A percentile compares a stretch with the other conserved stretches of the same genome.
These are phyloP conservation scores for Asterella californica DNA, from an alignment of 225 moss, liverwort and hornwort genomes.

Conservation along the genomic window DNA sequence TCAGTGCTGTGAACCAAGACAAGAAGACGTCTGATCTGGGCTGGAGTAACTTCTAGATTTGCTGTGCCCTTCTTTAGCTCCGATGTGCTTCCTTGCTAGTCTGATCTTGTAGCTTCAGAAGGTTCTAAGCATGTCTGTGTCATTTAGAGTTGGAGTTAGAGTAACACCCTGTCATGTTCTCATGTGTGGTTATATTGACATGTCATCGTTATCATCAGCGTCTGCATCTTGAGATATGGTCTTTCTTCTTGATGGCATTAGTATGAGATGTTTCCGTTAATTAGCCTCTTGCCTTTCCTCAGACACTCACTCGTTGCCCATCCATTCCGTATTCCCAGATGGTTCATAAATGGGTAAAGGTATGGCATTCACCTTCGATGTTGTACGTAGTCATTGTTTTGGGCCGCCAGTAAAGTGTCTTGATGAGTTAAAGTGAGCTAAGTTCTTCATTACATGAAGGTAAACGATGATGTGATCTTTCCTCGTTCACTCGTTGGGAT, in stretches of 20 bases:
- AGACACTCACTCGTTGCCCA: neutral
- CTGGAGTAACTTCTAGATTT: slow-evolving; percentile 74
- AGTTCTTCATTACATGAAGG: neutral
- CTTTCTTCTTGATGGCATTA: neutral
- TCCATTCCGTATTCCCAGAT: neutral
- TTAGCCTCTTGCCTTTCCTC: neutral
- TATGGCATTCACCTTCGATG: neutral
- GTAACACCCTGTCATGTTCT: neutral
- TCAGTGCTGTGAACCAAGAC: slow-evolving; percentile 53
- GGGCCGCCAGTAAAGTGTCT: slow-evolving; percentile 1
- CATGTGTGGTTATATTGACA: neutral
- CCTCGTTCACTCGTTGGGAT: no score
- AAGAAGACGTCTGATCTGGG: slow-evolving; percentile 58
- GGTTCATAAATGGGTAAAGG: neutral
- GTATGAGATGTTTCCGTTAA: neutral
- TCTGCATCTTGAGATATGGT: neutral
- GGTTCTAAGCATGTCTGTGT: neutral
- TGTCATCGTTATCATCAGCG: neutral
- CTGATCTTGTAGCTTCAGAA: neutral
- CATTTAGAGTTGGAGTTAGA: slow-evolving; percentile 1
- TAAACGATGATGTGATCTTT: no score
- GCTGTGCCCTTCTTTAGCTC: neutral
- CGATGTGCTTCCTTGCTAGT: neutral
- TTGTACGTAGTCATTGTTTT: neutral
- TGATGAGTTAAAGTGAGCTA: slow-evolving; percentile 1